A percentile compares a stretch with the other conserved stretches of the same genome.
Conservation (phyloP, 2,329 filamentous ascomycete species). For the Talaromyces sp. region DNA sequence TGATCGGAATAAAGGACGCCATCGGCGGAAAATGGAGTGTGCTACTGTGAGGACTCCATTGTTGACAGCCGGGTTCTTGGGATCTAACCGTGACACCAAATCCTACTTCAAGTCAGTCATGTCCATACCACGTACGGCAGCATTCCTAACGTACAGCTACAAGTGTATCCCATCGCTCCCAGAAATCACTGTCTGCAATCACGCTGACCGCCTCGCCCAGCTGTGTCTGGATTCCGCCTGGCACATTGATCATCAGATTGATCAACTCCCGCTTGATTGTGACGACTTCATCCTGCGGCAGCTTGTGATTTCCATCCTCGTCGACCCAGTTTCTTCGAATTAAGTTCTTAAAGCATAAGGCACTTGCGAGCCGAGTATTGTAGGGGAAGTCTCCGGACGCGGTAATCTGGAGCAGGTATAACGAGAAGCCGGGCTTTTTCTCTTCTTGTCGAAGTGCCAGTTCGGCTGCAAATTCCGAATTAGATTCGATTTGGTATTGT, state of each 20-base stretch:
- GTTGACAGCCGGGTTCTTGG: slow-evolving; percentile 76
- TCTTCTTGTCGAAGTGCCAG: slow-evolving; percentile 72
- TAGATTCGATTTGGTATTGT: background rate
- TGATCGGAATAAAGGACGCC: slow-evolving; percentile 88
- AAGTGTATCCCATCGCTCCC: slow-evolving; percentile 91
- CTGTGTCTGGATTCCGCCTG: slow-evolving; percentile 81
- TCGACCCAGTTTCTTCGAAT: slow-evolving; percentile 93
- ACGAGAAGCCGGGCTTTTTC: slow-evolving; percentile 77
- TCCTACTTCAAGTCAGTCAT: slow-evolving; percentile 50
- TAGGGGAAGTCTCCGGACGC: slow-evolving; percentile 65
- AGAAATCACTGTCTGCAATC: slow-evolving; percentile 98
- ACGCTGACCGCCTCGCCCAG: slow-evolving; percentile 94
- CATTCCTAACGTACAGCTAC: slow-evolving; percentile 58
- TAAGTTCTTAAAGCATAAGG: slow-evolving; percentile 98
- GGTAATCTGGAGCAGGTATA: slow-evolving; percentile 84
- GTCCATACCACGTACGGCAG: background rate
- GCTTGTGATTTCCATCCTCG: slow-evolving; percentile 89
- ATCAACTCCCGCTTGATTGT: slow-evolving; percentile 95
- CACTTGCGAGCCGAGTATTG: slow-evolving; percentile 79
- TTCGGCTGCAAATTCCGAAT: slow-evolving; percentile 59
- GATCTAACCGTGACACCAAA: slow-evolving; percentile 78
- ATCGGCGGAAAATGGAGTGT: slow-evolving; percentile 95
- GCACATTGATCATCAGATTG: slow-evolving; percentile 91
- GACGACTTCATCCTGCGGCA: slow-evolving; percentile 72
- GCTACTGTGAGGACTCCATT: slow-evolving; percentile 94